Base-by-base conservation (phyloP, 2,329 filamentous ascomycete genomes). In the Camillea tinctor region DNA sequence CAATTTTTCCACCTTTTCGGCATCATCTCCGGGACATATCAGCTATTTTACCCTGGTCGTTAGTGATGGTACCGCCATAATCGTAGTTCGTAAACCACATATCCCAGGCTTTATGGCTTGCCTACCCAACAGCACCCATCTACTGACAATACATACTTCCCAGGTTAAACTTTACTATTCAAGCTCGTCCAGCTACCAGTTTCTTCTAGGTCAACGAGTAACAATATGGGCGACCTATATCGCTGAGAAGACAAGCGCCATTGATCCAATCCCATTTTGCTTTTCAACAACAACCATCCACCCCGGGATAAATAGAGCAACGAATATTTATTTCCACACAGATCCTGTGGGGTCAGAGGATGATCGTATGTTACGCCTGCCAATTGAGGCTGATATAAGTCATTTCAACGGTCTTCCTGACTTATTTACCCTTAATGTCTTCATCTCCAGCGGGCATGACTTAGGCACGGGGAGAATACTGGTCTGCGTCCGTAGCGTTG, bases 191-290 rank as follows among this genome's bases (percentile, higher is more conserved):
- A 21, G 81, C 77, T 72, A 74, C 71, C 48, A 70, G 11, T 60
- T 84, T 4, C 74, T 77, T 7, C 72, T 88, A 2, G 84, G 85
- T 2, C 79, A 81, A 44, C 76, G 86, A 1, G 74, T 87, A 17
- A 82, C 81, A 0, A 71, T 87, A 8, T 88, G 83, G 82, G 80
- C 84, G 1, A 80, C 79, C 7, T 84, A 85, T 62, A 76, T 87
- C 51, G 79, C 79, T n/a, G 76, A 79, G 48, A 74, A 77, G 17
- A 76, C 79, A n/a, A 73, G 75, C 24, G 61, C 68, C 15, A 65
- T 69, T 1, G 64, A 67, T 0, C 66, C 65, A 4, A 72, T 76
- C 15, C 74, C 75, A 0, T 76, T 72, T 49, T 83, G 83, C 56
- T 77, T 79, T 1, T 71, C 83, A 20, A 81, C 81, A 56, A 81